Percentiles rank a stretch among this genome's conserved stretches.
Conservation (phyloP, 2,329 filamentous ascomycete species). For the Biscogniauxia marginata region DNA sequence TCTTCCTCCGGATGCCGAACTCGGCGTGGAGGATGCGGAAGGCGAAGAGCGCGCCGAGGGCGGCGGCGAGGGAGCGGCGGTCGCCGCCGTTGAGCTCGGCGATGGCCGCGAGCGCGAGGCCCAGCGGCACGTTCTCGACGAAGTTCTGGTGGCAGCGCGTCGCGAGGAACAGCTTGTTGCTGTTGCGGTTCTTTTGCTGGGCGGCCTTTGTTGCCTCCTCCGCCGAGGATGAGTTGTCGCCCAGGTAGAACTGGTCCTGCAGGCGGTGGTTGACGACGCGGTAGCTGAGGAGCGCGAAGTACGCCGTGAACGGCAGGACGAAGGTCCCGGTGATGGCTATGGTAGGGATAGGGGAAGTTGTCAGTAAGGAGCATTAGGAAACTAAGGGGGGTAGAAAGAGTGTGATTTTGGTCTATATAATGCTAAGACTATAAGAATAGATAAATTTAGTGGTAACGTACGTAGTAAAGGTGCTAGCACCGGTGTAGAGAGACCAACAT, state of each 20-base stretch:
- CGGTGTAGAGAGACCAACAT: conserved; percentile 13
- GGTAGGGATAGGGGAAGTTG: not conserved
- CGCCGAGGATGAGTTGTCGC: conserved; percentile 25
- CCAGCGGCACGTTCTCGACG: conserved; percentile 33
- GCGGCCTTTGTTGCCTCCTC: conserved; percentile 1
- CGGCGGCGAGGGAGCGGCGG: conserved; percentile 22
- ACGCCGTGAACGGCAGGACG: conserved; percentile 32
- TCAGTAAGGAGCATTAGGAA: conserved; percentile 2
- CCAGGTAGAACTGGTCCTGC: conserved; percentile 26
- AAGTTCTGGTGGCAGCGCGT: conserved; percentile 31
- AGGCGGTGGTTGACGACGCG: conserved; percentile 28
- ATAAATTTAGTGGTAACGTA: conserved; percentile 5
- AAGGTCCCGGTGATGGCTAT: conserved; percentile 33
- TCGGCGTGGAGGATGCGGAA: conserved; percentile 31
- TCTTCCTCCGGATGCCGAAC: conserved; percentile 23
- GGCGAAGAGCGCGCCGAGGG: conserved; percentile 26
- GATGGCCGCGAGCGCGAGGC: conserved; percentile 29
- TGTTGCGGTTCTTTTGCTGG: conserved; percentile 1
- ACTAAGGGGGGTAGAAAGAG: too few relatives aligned
- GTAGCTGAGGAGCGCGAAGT: conserved; percentile 29
- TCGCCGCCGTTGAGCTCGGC: conserved; percentile 34
- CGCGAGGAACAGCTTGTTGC: conserved; percentile 27
- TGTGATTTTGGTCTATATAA: not conserved
- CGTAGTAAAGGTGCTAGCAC: conserved; percentile 21
- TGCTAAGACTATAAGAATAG: not conserved